Conservation (phyloP, 257 asterid species). For the Penstemon newberryi region DNA sequence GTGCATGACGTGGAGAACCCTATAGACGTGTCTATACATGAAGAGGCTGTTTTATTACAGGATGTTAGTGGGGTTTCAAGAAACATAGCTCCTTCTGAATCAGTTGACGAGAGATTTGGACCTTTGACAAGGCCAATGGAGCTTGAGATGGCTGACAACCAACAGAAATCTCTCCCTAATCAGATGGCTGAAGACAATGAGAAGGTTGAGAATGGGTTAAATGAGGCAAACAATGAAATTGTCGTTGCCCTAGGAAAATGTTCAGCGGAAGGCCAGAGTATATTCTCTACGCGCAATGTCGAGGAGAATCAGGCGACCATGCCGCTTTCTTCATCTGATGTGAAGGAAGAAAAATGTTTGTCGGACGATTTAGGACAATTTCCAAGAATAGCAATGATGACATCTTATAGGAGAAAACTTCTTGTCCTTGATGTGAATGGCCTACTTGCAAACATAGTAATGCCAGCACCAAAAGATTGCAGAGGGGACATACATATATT, state of each 20-base stretch:
- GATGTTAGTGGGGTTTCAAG: slow-evolving; percentile 22
- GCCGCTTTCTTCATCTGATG: slow-evolving; percentile 23
- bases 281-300: slow-evolving; percentile 20
- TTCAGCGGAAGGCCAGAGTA: slow-evolving; percentile 32
- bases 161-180: slow-evolving; percentile 7
- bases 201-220: slow-evolving; percentile 17
- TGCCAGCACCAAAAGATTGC: slow-evolving; percentile 64
- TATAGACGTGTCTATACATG: slow-evolving; percentile 3
- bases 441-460: slow-evolving; percentile 70
- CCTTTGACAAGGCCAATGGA: slow-evolving; percentile 21
- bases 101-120: slow-evolving; percentile 23
- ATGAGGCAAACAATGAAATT: slow-evolving; percentile 22
- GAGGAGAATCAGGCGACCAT: slow-evolving; percentile 8
- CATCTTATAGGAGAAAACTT: slow-evolving; percentile 56
- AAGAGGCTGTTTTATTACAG: slow-evolving; percentile 10
- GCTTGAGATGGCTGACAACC: slow-evolving; percentile 20
- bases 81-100: slow-evolving; percentile 13
- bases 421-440: slow-evolving; percentile 93
- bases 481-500: slow-evolving; percentile 45
- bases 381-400: slow-evolving; percentile 24
- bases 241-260: slow-evolving; percentile 25
- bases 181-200: slow-evolving; percentile 22
- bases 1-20: slow-evolving; percentile 18
- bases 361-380: slow-evolving; percentile 23
- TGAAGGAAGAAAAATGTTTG: slow-evolving; percentile 31